Percentiles rank a stretch among this genome's conserved stretches.
phyloP scores from a whole-genome alignment of 805 yeast genomes.

The Ogataea zsoltii region DNA sequence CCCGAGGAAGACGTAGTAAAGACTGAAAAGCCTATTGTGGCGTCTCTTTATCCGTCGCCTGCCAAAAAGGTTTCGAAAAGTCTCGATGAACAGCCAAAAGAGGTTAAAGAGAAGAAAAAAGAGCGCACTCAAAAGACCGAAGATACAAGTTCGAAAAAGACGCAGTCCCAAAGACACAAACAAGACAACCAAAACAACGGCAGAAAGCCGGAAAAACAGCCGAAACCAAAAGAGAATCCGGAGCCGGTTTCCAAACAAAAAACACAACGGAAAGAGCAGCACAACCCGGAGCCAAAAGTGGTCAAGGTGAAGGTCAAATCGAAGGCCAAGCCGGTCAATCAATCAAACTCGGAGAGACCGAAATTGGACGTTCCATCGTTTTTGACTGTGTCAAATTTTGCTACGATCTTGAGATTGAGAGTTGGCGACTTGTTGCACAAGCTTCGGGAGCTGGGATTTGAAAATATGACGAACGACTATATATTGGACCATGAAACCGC shows the following conservation, averaged over 20 bases:
- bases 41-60: background rate
- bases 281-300: background rate
- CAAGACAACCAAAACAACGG: background rate
- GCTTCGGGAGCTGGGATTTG: conserved; percentile 71
- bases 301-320: conserved; percentile 9
- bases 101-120: background rate
- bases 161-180: background rate
- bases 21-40: background rate
- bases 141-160: background rate
- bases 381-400: conserved; percentile 74
- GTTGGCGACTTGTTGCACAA: conserved; percentile 58
- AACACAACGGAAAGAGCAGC: background rate
- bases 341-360: conserved; percentile 13
- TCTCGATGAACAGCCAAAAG: background rate
- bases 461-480: conserved; percentile 66
- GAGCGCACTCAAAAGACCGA: background rate
- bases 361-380: conserved; percentile 65
- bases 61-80: background rate
- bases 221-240: background rate
- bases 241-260: background rate
- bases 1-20: too few species aligned
- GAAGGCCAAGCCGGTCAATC: conserved; percentile 11
- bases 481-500: conserved; percentile 88
- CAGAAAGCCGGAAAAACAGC: background rate
- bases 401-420: conserved; percentile 68